phyloP scores from a whole-genome alignment of 345 rosid genomes.

The Linum lewisii region DNA sequence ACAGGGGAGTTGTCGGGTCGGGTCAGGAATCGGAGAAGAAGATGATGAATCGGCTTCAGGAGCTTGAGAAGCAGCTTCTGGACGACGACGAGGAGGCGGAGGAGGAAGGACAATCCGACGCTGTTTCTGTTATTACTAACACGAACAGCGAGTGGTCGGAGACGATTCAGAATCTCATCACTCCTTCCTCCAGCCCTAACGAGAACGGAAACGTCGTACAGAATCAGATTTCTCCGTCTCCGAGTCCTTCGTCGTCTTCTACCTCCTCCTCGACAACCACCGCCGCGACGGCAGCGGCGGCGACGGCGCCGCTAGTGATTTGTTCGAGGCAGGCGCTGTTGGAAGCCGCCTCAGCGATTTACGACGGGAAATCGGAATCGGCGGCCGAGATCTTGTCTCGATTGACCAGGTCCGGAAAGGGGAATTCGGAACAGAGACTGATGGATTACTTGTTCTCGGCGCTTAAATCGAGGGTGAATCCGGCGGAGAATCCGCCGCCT shows the following conservation, averaged over 20 bases:
- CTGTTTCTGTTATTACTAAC: constrained; percentile 62
- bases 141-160: constrained; percentile 76
- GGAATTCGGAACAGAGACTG: constrained; percentile 65
- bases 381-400: constrained; percentile 60
- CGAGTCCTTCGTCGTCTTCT: constrained; percentile 55
- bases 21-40: constrained; percentile 45
- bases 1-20: constrained; percentile 3
- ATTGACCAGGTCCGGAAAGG: constrained; percentile 36
- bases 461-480: constrained; percentile 45
- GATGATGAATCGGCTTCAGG: constrained; percentile 68
- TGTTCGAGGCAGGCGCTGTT: constrained; percentile 48
- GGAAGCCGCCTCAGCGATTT: constrained; percentile 70
- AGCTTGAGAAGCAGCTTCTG: constrained; percentile 70
- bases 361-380: constrained; percentile 53
- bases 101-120: constrained; percentile 27
- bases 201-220: constrained; percentile 12
- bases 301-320: constrained; percentile 40
- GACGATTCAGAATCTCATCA: constrained; percentile 50
- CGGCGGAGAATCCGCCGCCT: constrained; percentile 39
- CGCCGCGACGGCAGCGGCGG: constrained; percentile 48
- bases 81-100: constrained; percentile 48
- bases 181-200: constrained; percentile 9
- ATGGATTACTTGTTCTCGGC: constrained; percentile 53
- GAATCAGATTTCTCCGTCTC: constrained; percentile 40
- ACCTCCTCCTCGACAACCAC: constrained; percentile 57